Conservation (phyloP, 768 basidiomycete species). For the Leccinum disarticulatum region DNA sequence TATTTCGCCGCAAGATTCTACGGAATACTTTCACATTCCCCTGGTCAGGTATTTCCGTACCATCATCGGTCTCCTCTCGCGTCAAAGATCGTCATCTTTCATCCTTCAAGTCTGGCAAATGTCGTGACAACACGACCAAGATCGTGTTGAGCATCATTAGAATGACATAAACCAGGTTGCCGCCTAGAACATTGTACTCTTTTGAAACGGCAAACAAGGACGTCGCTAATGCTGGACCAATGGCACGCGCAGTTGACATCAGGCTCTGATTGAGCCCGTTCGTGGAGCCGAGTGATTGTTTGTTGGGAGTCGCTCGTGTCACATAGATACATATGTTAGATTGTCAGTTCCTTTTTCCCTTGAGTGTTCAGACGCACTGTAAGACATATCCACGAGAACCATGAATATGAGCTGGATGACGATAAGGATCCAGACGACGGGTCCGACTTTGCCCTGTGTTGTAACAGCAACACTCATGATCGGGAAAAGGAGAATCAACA, state of each 20-base stretch:
- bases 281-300: constrained; percentile 52
- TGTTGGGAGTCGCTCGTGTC: constrained; percentile 52
- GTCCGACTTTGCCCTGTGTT: constrained; percentile 30
- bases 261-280: constrained; percentile 56
- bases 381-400: constrained; percentile 42
- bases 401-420: constrained; percentile 23
- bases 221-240: constrained; percentile 49
- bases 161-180: constrained; percentile 50
- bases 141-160: constrained; percentile 32
- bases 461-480: constrained; percentile 43
- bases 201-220: constrained; percentile 56
- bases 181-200: constrained; percentile 46
- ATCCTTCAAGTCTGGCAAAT: constrained; percentile 22
- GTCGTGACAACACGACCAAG: constrained; percentile 23
- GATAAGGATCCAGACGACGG: constrained; percentile 39
- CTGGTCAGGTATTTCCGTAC: too few relatives aligned
- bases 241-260: constrained; percentile 44
- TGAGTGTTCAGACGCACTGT: constrained; percentile 32
- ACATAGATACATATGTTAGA: constrained; percentile 40
- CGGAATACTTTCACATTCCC: neutral
- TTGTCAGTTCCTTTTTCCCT: neutral
- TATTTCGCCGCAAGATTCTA: neutral
- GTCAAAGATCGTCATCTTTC: constrained; percentile 3
- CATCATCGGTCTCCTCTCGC: neutral
- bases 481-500: constrained; percentile 44